These are phyloP conservation scores for Penicillium janthinellum DNA, from an alignment of 2,329 filamentous ascomycete genomes.

Conservation along the genomic window DNA sequence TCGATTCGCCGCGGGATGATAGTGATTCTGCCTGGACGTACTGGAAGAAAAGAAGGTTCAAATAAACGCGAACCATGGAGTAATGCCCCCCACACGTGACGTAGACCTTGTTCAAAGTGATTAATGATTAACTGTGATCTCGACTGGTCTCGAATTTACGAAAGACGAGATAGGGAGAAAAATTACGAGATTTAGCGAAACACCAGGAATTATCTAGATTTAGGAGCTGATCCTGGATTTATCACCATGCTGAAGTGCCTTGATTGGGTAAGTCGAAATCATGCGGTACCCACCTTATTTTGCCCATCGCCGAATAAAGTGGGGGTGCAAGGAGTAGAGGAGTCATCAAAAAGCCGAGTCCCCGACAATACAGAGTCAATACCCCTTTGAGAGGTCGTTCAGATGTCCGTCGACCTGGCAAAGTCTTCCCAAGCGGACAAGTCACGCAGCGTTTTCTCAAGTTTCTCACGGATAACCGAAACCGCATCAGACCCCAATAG, in stretches of 20 bases:
- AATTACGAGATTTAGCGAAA: not conserved
- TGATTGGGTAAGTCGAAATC: not conserved
- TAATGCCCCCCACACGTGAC: not conserved
- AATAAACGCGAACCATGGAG: not conserved
- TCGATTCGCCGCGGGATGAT: not conserved
- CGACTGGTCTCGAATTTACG: no score
- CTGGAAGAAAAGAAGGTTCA: not conserved
- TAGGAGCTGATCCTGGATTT: not conserved
- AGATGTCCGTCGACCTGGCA: slow-evolving; percentile 10
- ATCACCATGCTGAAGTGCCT: not conserved
- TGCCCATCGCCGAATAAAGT: not conserved
- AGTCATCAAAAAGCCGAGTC: not conserved
- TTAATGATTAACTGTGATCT: not conserved
- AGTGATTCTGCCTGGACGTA: no score
- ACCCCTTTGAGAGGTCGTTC: not conserved
- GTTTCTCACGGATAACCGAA: slow-evolving; percentile 11
- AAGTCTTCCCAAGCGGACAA: slow-evolving; percentile 11
- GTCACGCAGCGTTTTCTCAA: slow-evolving; percentile 10
- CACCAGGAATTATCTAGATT: not conserved
- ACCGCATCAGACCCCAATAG: slow-evolving; percentile 13
- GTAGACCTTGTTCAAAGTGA: not conserved
- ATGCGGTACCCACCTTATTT: not conserved
- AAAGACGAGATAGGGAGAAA: not conserved
- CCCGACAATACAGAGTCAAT: not conserved
- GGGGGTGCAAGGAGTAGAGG: not conserved